Percentiles rank a stretch among this genome's conserved stretches.
phyloP scores from a whole-genome alignment of 345 rosid species.

The Citrus sp. region DNA sequence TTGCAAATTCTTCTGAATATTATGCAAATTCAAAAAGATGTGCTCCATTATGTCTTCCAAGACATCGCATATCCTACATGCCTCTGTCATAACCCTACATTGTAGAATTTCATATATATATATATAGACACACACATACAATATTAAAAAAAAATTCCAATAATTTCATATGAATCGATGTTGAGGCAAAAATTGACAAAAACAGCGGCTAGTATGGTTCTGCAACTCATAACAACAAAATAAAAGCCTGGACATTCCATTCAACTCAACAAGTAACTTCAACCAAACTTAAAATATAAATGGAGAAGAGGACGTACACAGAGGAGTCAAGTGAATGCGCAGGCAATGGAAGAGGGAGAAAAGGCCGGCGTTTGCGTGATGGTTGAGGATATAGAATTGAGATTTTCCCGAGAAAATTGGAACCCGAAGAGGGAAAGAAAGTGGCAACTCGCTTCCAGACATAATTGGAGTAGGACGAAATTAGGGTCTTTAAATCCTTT shows the following conservation, averaged over 20 bases:
- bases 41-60: constrained; percentile 68
- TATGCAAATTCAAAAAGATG: constrained; percentile 51
- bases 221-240: neutral
- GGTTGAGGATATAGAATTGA: constrained; percentile 46
- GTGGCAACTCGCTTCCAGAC: constrained; percentile 49
- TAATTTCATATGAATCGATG: neutral
- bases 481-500: constrained; percentile 28
- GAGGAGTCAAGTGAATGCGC: constrained; percentile 41
- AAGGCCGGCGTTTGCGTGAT: constrained; percentile 32
- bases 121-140: too few relatives aligned
- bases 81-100: constrained; percentile 39
- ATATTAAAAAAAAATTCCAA: neutral
- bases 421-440: constrained; percentile 32
- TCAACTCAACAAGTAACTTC: neutral
- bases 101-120: neutral
- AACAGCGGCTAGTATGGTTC: neutral
- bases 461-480: constrained; percentile 49
- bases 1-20: constrained; percentile 62
- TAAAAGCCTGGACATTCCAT: neutral
- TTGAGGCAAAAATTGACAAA: neutral
- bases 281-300: neutral
- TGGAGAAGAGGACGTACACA: constrained; percentile 32
- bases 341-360: constrained; percentile 69
- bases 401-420: constrained; percentile 46
- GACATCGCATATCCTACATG: constrained; percentile 45